These are phyloP conservation scores for Candida insectorum DNA, from an alignment of 805 yeast genomes.

Conservation along the genomic window DNA sequence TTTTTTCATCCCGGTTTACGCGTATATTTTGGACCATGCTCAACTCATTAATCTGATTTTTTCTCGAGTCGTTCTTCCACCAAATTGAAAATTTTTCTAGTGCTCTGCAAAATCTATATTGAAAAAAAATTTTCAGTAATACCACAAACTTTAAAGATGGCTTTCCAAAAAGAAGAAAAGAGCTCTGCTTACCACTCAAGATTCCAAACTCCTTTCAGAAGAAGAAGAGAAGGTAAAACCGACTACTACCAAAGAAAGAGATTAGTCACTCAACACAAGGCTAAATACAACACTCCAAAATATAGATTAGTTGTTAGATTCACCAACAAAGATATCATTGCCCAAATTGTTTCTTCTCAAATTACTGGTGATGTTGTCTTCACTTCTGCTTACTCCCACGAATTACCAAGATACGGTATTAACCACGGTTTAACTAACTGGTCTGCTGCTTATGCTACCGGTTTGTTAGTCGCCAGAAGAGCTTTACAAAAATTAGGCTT, in stretches of 20 bases:
- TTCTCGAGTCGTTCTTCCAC: constrained; percentile 10
- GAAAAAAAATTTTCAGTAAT: constrained; percentile 8
- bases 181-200: constrained; percentile 96
- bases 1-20: too few relatives aligned
- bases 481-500: constrained; percentile 95
- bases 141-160: constrained; percentile 10
- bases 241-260: constrained; percentile 99
- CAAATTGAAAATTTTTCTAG: constrained; percentile 13
- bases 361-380: constrained; percentile 95
- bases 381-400: constrained; percentile 98
- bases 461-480: constrained; percentile 98
- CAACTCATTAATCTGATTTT: too few relatives aligned
- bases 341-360: constrained; percentile 95
- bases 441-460: constrained; percentile 99
- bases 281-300: constrained; percentile 99
- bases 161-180: constrained; percentile 38
- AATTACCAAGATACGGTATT: constrained; percentile 97
- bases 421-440: constrained; percentile 99
- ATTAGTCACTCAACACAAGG: constrained; percentile 99
- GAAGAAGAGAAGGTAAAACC: constrained; percentile 99
- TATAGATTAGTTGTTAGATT: constrained; percentile 99
- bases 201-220: constrained; percentile 99
- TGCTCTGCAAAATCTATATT: background rate
- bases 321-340: constrained; percentile 99
- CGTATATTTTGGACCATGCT: too few relatives aligned